Percentiles rank a stretch among this genome's conserved stretches.
Conservation (phyloP, 1,284 basidiomycete species). For the Veloboletus limbatus region DNA sequence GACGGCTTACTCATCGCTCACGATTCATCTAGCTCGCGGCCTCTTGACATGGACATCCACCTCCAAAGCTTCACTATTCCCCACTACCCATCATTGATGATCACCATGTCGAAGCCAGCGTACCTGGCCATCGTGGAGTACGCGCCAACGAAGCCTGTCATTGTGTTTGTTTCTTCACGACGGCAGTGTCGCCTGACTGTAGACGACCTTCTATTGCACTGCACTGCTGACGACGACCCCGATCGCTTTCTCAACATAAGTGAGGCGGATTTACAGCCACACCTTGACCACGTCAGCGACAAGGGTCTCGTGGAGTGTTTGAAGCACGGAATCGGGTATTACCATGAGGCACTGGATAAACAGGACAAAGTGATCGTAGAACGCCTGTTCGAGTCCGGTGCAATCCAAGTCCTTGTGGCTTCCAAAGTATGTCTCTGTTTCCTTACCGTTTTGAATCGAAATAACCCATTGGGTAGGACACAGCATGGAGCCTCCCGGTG, state of each 20-base stretch:
- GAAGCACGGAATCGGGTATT: slow-evolving; percentile 91
- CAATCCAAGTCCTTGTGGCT: slow-evolving; percentile 92
- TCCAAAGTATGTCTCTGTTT: slow-evolving; percentile 66
- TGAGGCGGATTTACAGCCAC: slow-evolving; percentile 78
- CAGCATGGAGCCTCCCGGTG: slow-evolving; percentile 93
- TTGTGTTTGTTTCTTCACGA: slow-evolving; percentile 91
- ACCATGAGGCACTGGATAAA: slow-evolving; percentile 90
- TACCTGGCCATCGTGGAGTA: slow-evolving; percentile 94
- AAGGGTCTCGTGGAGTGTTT: slow-evolving; percentile 77
- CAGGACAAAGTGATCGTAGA: slow-evolving; percentile 94
- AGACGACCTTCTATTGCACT: slow-evolving; percentile 89
- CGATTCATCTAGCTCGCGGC: slow-evolving; percentile 66
- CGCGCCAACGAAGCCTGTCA: slow-evolving; percentile 82
- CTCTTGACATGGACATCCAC: slow-evolving; percentile 96
- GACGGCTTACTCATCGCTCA: slow-evolving; percentile 2
- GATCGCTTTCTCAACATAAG: slow-evolving; percentile 92
- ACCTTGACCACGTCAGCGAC: slow-evolving; percentile 85
- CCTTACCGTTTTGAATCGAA: neutral
- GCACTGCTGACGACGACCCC: slow-evolving; percentile 82
- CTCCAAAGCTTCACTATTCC: slow-evolving; percentile 94
- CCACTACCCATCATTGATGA: slow-evolving; percentile 98
- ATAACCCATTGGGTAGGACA: slow-evolving; percentile 57
- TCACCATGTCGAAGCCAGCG: slow-evolving; percentile 98
- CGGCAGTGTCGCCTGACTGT: slow-evolving; percentile 93
- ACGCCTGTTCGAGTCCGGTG: slow-evolving; percentile 90